A percentile compares a stretch with the other conserved stretches of the same genome.
Evolutionary conservation across 345 rosid genomes (phyloP).

Genomic region (Eucalyptus tenuipes): DNA sequence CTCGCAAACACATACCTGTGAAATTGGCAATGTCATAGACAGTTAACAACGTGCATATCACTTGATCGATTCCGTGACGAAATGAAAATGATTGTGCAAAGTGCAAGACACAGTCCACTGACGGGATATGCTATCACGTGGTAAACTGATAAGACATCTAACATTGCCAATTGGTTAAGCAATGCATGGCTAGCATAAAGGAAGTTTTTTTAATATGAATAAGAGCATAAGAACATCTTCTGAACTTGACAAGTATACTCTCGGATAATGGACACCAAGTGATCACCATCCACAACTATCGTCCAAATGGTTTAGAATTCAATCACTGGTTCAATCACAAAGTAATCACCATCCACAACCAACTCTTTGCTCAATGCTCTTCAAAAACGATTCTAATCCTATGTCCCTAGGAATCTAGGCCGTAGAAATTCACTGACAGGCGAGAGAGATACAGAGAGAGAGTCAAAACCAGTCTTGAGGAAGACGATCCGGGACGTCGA

Average conservation of each 20-base stretch:
- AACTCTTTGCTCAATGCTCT: background rate
- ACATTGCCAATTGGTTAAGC: background rate
- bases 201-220: background rate
- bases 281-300: background rate
- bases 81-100: background rate
- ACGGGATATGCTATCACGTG: background rate
- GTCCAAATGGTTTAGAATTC: background rate
- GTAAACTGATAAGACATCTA: background rate
- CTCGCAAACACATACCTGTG: conserved; percentile 71
- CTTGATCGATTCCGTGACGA: background rate
- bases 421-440: background rate
- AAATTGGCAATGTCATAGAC: background rate
- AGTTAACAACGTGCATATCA: background rate
- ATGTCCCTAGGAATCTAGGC: background rate
- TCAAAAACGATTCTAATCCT: background rate
- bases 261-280: background rate
- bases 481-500: conserved; percentile 74
- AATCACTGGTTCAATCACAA: background rate
- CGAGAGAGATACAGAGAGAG: background rate
- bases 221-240: background rate
- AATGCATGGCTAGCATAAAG: background rate
- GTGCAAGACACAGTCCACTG: background rate
- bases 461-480: conserved; percentile 50
- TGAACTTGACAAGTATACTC: background rate
- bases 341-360: background rate